These are phyloP conservation scores for Pisolithus thermaeus DNA, from an alignment of 1,284 basidiomycete genomes.

Conservation along the genomic window DNA sequence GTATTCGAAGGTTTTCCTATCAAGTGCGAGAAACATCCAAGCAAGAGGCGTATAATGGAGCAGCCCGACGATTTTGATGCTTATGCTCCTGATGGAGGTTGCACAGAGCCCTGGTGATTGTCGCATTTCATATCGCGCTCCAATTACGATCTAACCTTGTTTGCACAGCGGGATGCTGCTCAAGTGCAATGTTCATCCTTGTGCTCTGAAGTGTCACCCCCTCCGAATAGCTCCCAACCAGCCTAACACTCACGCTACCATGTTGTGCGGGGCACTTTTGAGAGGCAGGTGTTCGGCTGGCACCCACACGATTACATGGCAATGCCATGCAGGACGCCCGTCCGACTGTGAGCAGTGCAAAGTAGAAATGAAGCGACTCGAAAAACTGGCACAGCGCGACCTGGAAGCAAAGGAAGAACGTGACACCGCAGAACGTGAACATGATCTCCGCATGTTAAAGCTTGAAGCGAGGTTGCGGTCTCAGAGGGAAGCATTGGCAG, in stretches of 20 bases:
- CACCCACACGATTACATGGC: slow-evolving; percentile 29
- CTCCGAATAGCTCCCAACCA: slow-evolving; percentile 14
- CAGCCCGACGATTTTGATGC: slow-evolving; percentile 44
- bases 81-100: slow-evolving; percentile 56
- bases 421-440: slow-evolving; percentile 28
- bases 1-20: slow-evolving; percentile 57
- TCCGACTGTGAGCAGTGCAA: slow-evolving; percentile 28
- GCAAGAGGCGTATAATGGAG: slow-evolving; percentile 33
- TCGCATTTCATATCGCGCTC: not conserved
- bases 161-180: slow-evolving; percentile 36
- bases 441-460: slow-evolving; percentile 27
- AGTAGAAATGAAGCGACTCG: slow-evolving; percentile 26
- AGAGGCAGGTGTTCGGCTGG: slow-evolving; percentile 29
- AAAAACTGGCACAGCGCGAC: slow-evolving; percentile 25
- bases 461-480: slow-evolving; percentile 29
- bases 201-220: slow-evolving; percentile 52
- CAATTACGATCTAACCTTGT: not conserved
- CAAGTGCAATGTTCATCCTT: slow-evolving; percentile 45
- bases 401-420: slow-evolving; percentile 29
- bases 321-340: slow-evolving; percentile 31
- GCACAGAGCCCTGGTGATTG: slow-evolving; percentile 49
- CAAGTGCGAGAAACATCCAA: slow-evolving; percentile 48
- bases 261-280: slow-evolving; percentile 33
- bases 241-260: slow-evolving; percentile 42
- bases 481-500: slow-evolving; percentile 21